phyloP scores from a whole-genome alignment of 1,139 yeast genomes.

The Debaryomyces nepalensis region DNA sequence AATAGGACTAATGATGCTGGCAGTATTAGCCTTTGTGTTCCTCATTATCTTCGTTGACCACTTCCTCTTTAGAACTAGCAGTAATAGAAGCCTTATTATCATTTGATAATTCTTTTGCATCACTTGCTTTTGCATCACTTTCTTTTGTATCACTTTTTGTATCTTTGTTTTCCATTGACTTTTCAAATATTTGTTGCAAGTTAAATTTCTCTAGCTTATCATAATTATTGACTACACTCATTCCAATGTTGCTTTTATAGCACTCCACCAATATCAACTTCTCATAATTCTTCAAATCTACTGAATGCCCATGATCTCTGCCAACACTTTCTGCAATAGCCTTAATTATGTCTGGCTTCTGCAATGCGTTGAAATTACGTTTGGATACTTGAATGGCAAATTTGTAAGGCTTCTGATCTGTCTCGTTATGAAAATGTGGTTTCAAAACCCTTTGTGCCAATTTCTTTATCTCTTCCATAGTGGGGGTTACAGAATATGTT shows the following conservation, averaged over 20 bases:
- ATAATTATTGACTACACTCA: constrained; percentile 75
- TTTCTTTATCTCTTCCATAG: constrained; percentile 65
- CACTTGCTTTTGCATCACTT: background rate
- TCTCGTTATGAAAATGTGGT: constrained; percentile 68
- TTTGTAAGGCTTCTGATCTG: constrained; percentile 53
- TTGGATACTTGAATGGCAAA: constrained; percentile 84
- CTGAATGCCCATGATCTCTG: constrained; percentile 69
- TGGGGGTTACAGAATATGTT: constrained; percentile 73
- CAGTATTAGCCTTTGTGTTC: background rate
- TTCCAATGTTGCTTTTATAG: constrained; percentile 80
- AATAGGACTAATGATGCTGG: background rate
- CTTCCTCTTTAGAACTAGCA: constrained; percentile 7
- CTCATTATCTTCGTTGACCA: constrained; percentile 11
- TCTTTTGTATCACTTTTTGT: constrained; percentile 5
- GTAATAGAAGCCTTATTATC: no score
- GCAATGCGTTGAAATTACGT: constrained; percentile 76
- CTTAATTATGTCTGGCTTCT: constrained; percentile 69
- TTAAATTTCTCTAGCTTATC: constrained; percentile 60
- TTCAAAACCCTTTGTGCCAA: constrained; percentile 60
- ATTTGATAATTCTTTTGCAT: background rate
- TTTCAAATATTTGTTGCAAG: constrained; percentile 65
- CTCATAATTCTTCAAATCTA: constrained; percentile 81
- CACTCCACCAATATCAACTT: constrained; percentile 83
- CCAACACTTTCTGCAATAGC: constrained; percentile 77
- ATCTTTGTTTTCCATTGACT: constrained; percentile 31